Evolutionary conservation across 441 rosid genomes (phyloP).

Genomic region (Erodium chrysanthum): DNA sequence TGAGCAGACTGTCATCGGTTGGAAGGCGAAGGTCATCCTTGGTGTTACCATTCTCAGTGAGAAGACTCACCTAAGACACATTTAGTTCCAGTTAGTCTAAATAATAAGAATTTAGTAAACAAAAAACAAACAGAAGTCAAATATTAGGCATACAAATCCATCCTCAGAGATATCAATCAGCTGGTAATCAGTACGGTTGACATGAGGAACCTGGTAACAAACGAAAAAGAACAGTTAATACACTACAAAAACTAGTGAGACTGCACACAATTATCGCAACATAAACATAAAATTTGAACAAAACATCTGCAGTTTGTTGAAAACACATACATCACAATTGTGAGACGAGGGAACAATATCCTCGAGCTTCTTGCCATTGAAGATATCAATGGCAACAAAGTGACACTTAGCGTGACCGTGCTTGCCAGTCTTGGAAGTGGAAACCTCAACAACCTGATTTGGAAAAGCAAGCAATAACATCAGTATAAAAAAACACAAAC

Average conservation of each 20-base stretch:
- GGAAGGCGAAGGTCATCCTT: constrained; percentile 96
- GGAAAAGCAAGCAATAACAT: background rate
- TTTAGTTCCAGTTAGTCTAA: background rate
- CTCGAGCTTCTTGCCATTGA: constrained; percentile 83
- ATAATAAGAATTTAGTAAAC: too few relatives aligned
- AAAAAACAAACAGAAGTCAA: too few relatives aligned
- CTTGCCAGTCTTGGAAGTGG: constrained; percentile 90
- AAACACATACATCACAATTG: constrained; percentile 66
- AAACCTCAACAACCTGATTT: constrained; percentile 76
- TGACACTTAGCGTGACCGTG: constrained; percentile 98
- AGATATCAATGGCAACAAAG: constrained; percentile 84
- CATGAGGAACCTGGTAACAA: constrained; percentile 68
- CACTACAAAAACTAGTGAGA: background rate
- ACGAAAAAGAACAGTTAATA: background rate
- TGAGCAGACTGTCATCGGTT: constrained; percentile 61
- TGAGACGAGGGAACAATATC: constrained; percentile 96
- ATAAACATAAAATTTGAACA: background rate
- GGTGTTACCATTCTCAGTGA: constrained; percentile 72
- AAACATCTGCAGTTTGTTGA: background rate
- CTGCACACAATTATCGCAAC: too few relatives aligned
- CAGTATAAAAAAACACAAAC: too few relatives aligned
- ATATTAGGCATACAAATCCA: constrained; percentile 50
- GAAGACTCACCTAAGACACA: constrained; percentile 54
- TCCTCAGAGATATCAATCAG: constrained; percentile 91
- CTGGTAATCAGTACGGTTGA: constrained; percentile 74